Base-by-base conservation (phyloP, 805 yeast genomes). In the Starmerella gropengiesseri region DNA sequence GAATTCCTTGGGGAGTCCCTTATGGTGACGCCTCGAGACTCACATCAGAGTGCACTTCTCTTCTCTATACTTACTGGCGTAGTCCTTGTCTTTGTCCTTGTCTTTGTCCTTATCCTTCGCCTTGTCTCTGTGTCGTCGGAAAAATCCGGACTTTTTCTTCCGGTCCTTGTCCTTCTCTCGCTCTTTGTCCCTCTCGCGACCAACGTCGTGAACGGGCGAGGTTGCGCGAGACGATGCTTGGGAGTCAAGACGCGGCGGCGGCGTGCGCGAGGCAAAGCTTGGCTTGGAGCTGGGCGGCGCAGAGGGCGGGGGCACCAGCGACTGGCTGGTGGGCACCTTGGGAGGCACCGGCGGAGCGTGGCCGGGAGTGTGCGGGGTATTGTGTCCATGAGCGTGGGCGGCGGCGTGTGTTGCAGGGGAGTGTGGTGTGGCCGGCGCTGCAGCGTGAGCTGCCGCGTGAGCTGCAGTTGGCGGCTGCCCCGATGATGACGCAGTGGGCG, bases 21-120 rank as follows among this genome's bases (percentile, higher is more conserved):
- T n/a, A n/a, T n/a, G n/a, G n/a, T n/a, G n/a, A n/a, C n/a, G n/a
- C n/a, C n/a, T n/a, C n/a, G n/a, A n/a, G n/a, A n/a, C n/a, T n/a
- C 18, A 53, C 56, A 51, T 51, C 21, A 54, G 19, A 3, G 27
- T 12, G 37, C 58, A 54, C 47, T 54, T 54, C 36, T 54, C 58
- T 26, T 54, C 58, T 14, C 58, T 52, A 28, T 54, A 54, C 12
- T 43, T 44, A 31, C 48, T 42, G 7, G 57, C 57, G 37, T 52
- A 53, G 29, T 50, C 56, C 32, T 43, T 44, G 21, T 34, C 42
- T 32, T 36, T 42, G 19, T 46, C 38, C 36, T 36, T 41, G 11
- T 43, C 48, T 18, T 31, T 29, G 30, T 46, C 38, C 36, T 36
- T 41, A 6, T 43, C 48, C 17, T 31, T 29, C 25, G 41, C 43